Evolutionary conservation across 2,329 filamentous ascomycete species (phyloP).

Genomic region (Neophaeococcomyces mojaviensis): DNA sequence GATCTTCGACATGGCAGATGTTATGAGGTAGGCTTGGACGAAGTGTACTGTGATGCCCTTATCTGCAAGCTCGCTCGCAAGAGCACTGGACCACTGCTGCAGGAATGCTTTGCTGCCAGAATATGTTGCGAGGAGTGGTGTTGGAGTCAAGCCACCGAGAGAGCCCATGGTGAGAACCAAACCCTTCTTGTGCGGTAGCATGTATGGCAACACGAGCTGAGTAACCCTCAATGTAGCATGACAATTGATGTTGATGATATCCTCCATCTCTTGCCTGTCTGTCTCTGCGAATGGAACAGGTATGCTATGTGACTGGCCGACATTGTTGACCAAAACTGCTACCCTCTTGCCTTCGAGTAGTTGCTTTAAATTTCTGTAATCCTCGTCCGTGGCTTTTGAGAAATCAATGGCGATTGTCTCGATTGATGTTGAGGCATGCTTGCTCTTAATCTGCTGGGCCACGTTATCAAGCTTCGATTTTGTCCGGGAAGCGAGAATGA

Average conservation of each 20-base stretch:
- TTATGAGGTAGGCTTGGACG: slow-evolving; percentile 85
- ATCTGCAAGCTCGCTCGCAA: slow-evolving; percentile 73
- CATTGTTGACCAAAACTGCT: slow-evolving; percentile 89
- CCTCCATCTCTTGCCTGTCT: slow-evolving; percentile 66
- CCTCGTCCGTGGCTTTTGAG: slow-evolving; percentile 56
- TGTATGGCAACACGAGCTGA: slow-evolving; percentile 72
- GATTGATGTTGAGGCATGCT: slow-evolving; percentile 61
- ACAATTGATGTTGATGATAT: slow-evolving; percentile 95
- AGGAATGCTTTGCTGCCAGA: slow-evolving; percentile 97
- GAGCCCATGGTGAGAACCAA: slow-evolving; percentile 96
- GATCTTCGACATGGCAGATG: slow-evolving; percentile 95
- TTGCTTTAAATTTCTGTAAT: slow-evolving; percentile 67
- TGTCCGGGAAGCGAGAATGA: slow-evolving; percentile 93
- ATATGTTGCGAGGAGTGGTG: slow-evolving; percentile 88
- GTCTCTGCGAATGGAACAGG: slow-evolving; percentile 84
- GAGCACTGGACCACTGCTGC: slow-evolving; percentile 85
- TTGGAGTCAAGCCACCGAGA: slow-evolving; percentile 86
- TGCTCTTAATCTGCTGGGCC: slow-evolving; percentile 64
- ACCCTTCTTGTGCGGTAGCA: slow-evolving; percentile 75
- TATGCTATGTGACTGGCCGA: slow-evolving; percentile 88
- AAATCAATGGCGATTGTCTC: slow-evolving; percentile 91
- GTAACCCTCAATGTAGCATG: slow-evolving; percentile 82
- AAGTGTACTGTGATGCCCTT: slow-evolving; percentile 84
- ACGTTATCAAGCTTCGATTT: slow-evolving; percentile 78
- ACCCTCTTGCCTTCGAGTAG: slow-evolving; percentile 69